phyloP scores from a whole-genome alignment of 495 filamentous ascomycete species.

The Podospora australis region DNA sequence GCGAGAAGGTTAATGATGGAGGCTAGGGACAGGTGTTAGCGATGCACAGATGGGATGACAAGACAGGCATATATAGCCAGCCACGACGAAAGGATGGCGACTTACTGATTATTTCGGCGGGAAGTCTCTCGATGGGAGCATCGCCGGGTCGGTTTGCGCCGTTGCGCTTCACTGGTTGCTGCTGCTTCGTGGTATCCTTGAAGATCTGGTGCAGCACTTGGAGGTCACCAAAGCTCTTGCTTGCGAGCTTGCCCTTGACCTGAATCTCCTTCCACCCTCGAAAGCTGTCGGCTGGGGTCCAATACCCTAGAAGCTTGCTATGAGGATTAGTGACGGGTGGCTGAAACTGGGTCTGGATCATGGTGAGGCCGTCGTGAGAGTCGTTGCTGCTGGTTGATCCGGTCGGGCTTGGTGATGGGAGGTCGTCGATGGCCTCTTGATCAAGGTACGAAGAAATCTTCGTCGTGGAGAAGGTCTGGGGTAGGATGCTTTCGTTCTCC shows the following conservation, averaged over 20 bases:
- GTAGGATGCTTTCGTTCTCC: constrained; percentile 47
- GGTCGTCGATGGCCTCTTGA: constrained; percentile 39
- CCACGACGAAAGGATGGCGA: constrained; percentile 8
- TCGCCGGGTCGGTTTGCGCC: constrained; percentile 29
- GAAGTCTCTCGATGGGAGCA: constrained; percentile 58
- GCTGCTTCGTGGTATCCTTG: constrained; percentile 35
- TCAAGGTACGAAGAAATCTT: constrained; percentile 53
- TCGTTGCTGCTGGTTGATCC: constrained; percentile 9
- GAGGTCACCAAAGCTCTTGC: constrained; percentile 67
- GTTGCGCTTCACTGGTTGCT: constrained; percentile 21
- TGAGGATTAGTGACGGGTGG: constrained; percentile 39
- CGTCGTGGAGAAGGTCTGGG: constrained; percentile 66
- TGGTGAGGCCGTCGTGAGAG: constrained; percentile 17
- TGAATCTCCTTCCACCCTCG: constrained; percentile 67
- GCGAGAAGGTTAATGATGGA: constrained; percentile 71
- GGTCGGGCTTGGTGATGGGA: constrained; percentile 11
- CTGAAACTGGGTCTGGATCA: constrained; percentile 40
- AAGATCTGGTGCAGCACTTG: constrained; percentile 52
- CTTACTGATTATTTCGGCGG: constrained; percentile 68
- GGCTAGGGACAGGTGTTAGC: too few species aligned
- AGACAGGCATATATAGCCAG: constrained; percentile 15
- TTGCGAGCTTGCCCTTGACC: constrained; percentile 57
- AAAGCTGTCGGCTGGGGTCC: constrained; percentile 66
- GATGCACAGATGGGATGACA: too few species aligned
- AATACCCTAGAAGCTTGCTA: constrained; percentile 51